Conservation (phyloP, 2,329 filamentous ascomycete species). For the Apiospora malaysiana region DNA sequence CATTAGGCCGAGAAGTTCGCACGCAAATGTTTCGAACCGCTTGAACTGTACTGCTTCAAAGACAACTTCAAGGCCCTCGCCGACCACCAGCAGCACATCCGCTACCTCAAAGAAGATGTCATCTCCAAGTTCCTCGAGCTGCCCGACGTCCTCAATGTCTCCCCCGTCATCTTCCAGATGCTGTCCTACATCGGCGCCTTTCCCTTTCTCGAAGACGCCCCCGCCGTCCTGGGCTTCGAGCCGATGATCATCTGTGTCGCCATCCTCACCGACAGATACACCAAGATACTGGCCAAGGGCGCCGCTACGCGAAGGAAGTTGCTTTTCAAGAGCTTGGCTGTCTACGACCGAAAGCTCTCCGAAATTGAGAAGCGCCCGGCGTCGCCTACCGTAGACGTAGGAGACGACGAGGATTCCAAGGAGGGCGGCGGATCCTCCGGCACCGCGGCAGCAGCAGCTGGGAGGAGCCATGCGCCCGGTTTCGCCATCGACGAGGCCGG, state of each 20-base stretch:
- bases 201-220: conserved; percentile 73
- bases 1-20: conserved; percentile 67
- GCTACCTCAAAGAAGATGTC: conserved; percentile 73
- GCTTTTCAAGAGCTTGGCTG: conserved; percentile 73
- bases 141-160: conserved; percentile 71
- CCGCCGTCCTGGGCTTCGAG: conserved; percentile 71
- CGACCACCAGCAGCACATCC: conserved; percentile 65
- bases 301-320: conserved; percentile 66
- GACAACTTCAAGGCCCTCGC: conserved; percentile 75
- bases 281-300: conserved; percentile 64
- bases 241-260: conserved; percentile 75
- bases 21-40: conserved; percentile 71
- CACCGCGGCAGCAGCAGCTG: not conserved
- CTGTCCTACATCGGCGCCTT: conserved; percentile 75
- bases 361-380: conserved; percentile 34
- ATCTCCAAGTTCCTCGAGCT: conserved; percentile 75
- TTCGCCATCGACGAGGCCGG: conserved; percentile 54
- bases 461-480: conserved; percentile 40
- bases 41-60: conserved; percentile 76
- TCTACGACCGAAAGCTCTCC: conserved; percentile 67
- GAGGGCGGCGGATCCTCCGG: not conserved
- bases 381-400: conserved; percentile 19
- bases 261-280: conserved; percentile 74
- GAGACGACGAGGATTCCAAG: conserved; percentile 23
- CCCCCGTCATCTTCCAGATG: conserved; percentile 74